Percentiles rank a stretch among this genome's conserved stretches.
These are phyloP conservation scores for Coemansia sp. DNA, from an alignment of 192 early-diverging fungal species.

Conservation along the genomic window DNA sequence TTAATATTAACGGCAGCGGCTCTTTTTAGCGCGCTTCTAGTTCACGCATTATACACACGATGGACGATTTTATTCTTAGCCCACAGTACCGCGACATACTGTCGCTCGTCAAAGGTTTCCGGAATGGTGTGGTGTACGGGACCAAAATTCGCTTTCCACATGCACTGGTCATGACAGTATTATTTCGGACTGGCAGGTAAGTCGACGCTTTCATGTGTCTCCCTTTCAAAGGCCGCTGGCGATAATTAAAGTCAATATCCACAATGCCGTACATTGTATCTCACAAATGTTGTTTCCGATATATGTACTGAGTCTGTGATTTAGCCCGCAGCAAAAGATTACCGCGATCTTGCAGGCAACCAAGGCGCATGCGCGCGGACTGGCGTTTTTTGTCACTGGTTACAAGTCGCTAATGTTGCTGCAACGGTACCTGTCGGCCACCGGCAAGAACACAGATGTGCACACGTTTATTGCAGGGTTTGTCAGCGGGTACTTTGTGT, in stretches of 20 bases:
- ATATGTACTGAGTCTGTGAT: neutral
- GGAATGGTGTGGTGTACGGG: constrained; percentile 96
- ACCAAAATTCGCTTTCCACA: constrained; percentile 97
- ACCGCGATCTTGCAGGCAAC: constrained; percentile 80
- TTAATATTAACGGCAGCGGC: neutral
- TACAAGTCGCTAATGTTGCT: constrained; percentile 90
- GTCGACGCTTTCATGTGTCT: neutral
- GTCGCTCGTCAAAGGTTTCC: constrained; percentile 84
- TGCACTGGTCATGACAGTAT: constrained; percentile 92
- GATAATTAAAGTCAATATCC: neutral
- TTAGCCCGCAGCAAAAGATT: constrained; percentile 75
- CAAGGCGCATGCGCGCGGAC: constrained; percentile 81
- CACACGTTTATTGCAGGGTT: constrained; percentile 91
- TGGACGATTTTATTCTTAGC: constrained; percentile 58
- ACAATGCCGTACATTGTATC: neutral
- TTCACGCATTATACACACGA: neutral
- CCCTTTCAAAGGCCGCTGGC: neutral
- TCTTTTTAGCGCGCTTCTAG: neutral
- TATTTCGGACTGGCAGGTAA: constrained; percentile 87
- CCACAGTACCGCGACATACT: constrained; percentile 81
- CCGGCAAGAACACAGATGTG: constrained; percentile 69
- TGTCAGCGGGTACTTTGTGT: constrained; percentile 89
- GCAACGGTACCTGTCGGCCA: constrained; percentile 64
- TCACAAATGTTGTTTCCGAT: neutral
- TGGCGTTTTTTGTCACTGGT: constrained; percentile 89